Base-by-base conservation (phyloP, 805 yeast species). In the Candida glaebosa region DNA sequence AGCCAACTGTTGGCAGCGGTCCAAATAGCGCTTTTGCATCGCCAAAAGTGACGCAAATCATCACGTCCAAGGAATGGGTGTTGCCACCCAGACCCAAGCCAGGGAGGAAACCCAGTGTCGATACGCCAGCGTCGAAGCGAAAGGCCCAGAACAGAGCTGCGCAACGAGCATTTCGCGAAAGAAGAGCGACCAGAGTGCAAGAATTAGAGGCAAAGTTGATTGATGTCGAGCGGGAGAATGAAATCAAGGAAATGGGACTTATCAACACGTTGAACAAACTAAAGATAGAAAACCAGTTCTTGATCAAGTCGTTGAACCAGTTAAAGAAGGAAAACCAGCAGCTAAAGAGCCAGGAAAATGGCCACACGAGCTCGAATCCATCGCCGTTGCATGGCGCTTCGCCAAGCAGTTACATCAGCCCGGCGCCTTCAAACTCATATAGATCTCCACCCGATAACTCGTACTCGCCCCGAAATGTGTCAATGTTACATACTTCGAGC, bases 91-190 rank as follows among this genome's bases (percentile, higher is more conserved):
- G 83, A 42, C 83, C 82, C 3, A 76, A 78, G 50, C 83, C 83
- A 0, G 83, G 83, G 4, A 55, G 71, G 42, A 80, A 80, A 59
- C 84, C 84, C 12, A 69, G 81, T 48, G 74, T 76, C 3, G 96
- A 87, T 49, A 78, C 90, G 0, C 95, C 96, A 0, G 89, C 90
- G 1, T 79, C 84, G 17, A 86, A 87, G 60, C 68, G 96, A 40
- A 87, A 87, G 61, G 95, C 95, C 3, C 96, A 86, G 61, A 89
- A 89, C 58, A 69, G 96, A 44, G 95, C 93, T n/a, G 96, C 96
- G 17, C 95, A 90, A 68, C 58, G 96, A 43, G 95, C 97, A 2
- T 87, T 87, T 65, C 68, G 96, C 49, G 95, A 88, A 59, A 73
- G 96, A 49, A 69, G 95, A 52, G 95, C 96, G 15, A 84, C 85